A percentile compares a stretch with the other conserved stretches of the same genome.
These are phyloP conservation scores for Amorphotheca resinae DNA, from an alignment of 495 filamentous ascomycete species.

Conservation along the genomic window DNA sequence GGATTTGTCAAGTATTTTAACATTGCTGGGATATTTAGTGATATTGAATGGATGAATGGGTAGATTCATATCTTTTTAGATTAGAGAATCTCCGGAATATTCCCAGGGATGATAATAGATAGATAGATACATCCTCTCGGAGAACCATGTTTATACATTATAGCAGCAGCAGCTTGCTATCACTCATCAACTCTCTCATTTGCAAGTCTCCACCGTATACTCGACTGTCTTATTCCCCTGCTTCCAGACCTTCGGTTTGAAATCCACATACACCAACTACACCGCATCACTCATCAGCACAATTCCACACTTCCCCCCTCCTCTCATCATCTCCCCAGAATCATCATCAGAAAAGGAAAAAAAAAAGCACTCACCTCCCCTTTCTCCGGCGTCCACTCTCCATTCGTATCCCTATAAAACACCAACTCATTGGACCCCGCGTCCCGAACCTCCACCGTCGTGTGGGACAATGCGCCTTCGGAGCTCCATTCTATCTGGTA, in stretches of 20 bases:
- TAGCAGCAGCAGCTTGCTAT: too few species aligned
- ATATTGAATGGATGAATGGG: too few species aligned
- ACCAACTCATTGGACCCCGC: slow-evolving; percentile 26
- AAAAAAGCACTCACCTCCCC: slow-evolving; percentile 15
- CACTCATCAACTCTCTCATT: too few species aligned
- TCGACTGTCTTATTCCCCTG: slow-evolving; percentile 28
- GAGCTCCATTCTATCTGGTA: slow-evolving; percentile 29
- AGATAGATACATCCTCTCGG: too few species aligned
- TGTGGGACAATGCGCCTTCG: slow-evolving; percentile 26
- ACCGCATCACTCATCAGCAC: slow-evolving; percentile 1
- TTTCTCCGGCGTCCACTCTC: slow-evolving; percentile 28
- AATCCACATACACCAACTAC: slow-evolving; percentile 28
- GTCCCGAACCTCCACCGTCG: slow-evolving; percentile 29
- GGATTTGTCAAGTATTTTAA: too few species aligned
- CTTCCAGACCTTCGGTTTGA: slow-evolving; percentile 28
- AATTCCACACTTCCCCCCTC: neutral
- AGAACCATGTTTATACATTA: too few species aligned
- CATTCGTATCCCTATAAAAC: slow-evolving; percentile 29
- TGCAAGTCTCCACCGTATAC: slow-evolving; percentile 26
- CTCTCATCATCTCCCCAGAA: neutral
- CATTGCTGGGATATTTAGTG: too few species aligned
- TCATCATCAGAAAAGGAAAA: neutral
- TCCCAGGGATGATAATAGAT: too few species aligned
- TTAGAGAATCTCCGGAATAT: too few species aligned
- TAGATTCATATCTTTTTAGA: too few species aligned